Conservation (phyloP, 768 basidiomycete species). For the Rhodotorula sphaerocarpa region DNA sequence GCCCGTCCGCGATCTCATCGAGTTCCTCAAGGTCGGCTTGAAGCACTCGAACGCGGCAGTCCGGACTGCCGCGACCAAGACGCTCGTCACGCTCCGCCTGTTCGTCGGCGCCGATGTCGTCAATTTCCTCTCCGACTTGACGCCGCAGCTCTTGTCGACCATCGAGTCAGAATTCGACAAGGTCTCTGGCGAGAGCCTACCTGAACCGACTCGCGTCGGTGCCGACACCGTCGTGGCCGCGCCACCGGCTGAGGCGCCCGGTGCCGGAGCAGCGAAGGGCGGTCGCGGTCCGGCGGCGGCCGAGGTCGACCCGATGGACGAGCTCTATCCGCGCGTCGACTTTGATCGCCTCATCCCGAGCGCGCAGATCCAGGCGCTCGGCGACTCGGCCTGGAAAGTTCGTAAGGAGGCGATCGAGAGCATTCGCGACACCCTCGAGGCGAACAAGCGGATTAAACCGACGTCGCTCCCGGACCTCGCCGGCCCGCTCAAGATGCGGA, state of each 20-base stretch:
- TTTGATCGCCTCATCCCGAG: constrained; percentile 77
- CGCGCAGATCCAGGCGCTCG: constrained; percentile 68
- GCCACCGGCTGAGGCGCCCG: constrained; percentile 47
- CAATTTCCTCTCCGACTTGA: constrained; percentile 85
- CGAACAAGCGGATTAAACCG: constrained; percentile 84
- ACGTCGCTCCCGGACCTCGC: constrained; percentile 80
- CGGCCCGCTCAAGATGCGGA: constrained; percentile 73
- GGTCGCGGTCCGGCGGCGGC: constrained; percentile 30
- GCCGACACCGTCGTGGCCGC: constrained; percentile 60
- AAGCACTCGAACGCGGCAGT: constrained; percentile 92
- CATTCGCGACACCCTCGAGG: constrained; percentile 71
- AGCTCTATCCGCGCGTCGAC: constrained; percentile 90
- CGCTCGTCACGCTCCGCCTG: constrained; percentile 78
- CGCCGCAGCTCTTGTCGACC: constrained; percentile 82
- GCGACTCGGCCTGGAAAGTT: constrained; percentile 92
- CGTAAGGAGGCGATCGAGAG: constrained; percentile 90
- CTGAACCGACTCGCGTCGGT: constrained; percentile 68
- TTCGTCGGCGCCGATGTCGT: constrained; percentile 88
- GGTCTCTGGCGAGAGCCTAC: constrained; percentile 64
- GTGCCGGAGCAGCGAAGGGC: constrained; percentile 31
- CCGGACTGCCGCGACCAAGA: constrained; percentile 84
- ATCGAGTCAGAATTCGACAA: constrained; percentile 90
- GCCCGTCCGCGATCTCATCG: constrained; percentile 72
- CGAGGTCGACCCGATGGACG: constrained; percentile 69
- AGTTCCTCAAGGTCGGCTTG: constrained; percentile 75